Conservation (phyloP, 192 early-diverging fungal genomes). For the Phycomyces nitens region DNA sequence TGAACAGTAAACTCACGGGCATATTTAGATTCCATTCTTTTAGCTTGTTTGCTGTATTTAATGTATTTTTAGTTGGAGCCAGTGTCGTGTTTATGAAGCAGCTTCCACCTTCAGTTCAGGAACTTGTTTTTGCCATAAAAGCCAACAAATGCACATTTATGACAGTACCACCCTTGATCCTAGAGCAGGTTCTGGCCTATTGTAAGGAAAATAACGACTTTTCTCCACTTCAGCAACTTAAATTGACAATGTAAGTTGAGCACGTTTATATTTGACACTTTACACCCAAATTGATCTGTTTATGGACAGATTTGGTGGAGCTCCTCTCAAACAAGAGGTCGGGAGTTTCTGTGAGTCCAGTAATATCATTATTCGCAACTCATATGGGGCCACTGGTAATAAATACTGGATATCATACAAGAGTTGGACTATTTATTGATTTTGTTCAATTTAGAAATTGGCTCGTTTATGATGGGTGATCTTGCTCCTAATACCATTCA, state of each 20-base stretch:
- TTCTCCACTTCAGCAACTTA: not conserved
- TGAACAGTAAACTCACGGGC: not conserved
- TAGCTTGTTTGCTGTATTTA: not conserved
- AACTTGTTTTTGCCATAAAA: constrained; percentile 3
- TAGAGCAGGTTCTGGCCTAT: not conserved
- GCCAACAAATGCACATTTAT: constrained; percentile 2
- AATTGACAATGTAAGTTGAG: not conserved
- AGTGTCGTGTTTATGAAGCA: constrained; percentile 1
- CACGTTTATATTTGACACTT: no score
- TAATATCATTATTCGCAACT: not conserved
- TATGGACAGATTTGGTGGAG: not conserved
- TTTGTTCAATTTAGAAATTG: no score
- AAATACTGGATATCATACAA: not conserved
- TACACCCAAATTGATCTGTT: no score
- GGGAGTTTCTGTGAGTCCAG: not conserved
- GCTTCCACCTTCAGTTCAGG: constrained; percentile 1
- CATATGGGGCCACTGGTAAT: not conserved
- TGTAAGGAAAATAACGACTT: not conserved
- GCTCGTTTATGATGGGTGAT: no score
- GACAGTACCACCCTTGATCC: not conserved
- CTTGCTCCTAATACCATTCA: not conserved
- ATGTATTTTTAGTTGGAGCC: not conserved
- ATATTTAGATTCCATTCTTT: constrained; percentile 8
- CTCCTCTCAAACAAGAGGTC: not conserved
- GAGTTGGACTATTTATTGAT: no score